Evolutionary conservation across 192 early-diverging fungal species (phyloP).

Genomic region (Irineochytrium annulatum): DNA sequence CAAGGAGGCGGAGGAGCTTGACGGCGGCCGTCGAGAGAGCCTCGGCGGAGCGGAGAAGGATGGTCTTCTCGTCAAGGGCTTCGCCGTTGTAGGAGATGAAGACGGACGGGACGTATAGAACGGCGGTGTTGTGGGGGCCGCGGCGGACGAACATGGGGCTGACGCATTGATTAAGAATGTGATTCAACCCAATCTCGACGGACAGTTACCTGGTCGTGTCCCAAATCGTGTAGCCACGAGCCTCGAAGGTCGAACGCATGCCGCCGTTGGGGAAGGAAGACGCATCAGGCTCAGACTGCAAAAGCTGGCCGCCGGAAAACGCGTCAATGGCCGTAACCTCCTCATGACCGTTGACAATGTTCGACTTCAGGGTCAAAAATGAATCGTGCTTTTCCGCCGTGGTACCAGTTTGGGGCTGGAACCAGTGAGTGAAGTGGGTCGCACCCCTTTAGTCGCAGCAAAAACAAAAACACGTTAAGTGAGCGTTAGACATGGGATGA

Average conservation of each 20-base stretch:
- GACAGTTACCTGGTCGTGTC: conserved; percentile 68
- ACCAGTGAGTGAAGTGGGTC: conserved; percentile 99
- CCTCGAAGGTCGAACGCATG: conserved; percentile 97
- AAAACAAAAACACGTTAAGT: too few species aligned
- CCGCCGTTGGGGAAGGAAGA: conserved; percentile 99
- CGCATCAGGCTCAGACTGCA: conserved; percentile 99
- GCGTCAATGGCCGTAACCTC: conserved; percentile 87
- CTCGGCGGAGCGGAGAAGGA: conserved; percentile 88
- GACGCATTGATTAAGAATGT: conserved; percentile 18
- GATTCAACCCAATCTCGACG: not conserved
- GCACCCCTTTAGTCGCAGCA: conserved; percentile 70
- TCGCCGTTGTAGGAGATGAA: conserved; percentile 99
- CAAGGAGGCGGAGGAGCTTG: conserved; percentile 77
- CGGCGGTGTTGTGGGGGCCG: conserved; percentile 86
- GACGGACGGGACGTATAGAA: conserved; percentile 96
- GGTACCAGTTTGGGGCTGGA: conserved; percentile 98
- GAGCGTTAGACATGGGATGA: not conserved
- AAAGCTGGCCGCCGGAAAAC: conserved; percentile 94
- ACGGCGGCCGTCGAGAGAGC: conserved; percentile 76
- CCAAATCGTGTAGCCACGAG: conserved; percentile 99
- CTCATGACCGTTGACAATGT: conserved; percentile 76
- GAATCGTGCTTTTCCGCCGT: conserved; percentile 99
- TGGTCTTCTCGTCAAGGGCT: conserved; percentile 97
- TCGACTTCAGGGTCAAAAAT: conserved; percentile 86
- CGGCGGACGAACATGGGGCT: conserved; percentile 93